A percentile compares a stretch with the other conserved stretches of the same genome.
phyloP scores from a whole-genome alignment of 768 basidiomycete genomes.

The Sutorius australiensis region DNA sequence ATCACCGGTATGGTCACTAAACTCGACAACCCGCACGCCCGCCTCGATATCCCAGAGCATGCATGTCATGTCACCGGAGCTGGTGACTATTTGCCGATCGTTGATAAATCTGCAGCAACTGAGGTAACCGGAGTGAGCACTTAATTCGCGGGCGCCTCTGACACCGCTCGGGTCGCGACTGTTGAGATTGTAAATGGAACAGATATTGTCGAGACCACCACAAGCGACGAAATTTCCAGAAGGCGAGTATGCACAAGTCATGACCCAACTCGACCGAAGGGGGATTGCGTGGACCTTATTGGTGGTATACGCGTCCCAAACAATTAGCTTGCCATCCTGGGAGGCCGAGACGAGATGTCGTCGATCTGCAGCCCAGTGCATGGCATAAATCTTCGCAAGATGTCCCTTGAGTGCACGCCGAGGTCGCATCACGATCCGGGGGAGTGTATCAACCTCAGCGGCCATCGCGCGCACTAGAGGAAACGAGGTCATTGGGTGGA shows the following conservation, averaged over 20 bases:
- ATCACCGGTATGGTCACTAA: slow-evolving; percentile 98
- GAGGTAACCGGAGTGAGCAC: slow-evolving; percentile 97
- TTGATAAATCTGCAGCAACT: slow-evolving; percentile 98
- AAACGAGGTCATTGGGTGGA: slow-evolving; percentile 14
- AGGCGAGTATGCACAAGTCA: slow-evolving; percentile 99
- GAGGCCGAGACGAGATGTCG: slow-evolving; percentile 99
- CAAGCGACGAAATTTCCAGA: slow-evolving; percentile 97
- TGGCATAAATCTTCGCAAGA: slow-evolving; percentile 98
- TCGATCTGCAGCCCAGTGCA: slow-evolving; percentile 99
- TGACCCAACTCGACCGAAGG: slow-evolving; percentile 97
- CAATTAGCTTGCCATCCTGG: slow-evolving; percentile 98
- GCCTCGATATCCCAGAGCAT: slow-evolving; percentile 99
- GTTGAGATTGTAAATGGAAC: slow-evolving; percentile 94
- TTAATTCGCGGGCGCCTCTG: slow-evolving; percentile 91
- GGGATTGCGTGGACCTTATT: slow-evolving; percentile 99
- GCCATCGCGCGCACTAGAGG: slow-evolving; percentile 93
- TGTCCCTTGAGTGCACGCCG: slow-evolving; percentile 94
- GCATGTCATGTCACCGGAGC: slow-evolving; percentile 99
- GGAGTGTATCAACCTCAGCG: slow-evolving; percentile 90
- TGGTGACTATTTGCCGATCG: slow-evolving; percentile 97
- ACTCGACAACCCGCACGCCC: slow-evolving; percentile 95
- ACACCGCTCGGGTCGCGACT: slow-evolving; percentile 69
- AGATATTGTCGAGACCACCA: slow-evolving; percentile 98
- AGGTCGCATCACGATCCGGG: slow-evolving; percentile 95
- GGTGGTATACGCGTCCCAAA: slow-evolving; percentile 99